Evolutionary conservation across 768 basidiomycete species (phyloP).

Genomic region (Hemileccinum impolitum): DNA sequence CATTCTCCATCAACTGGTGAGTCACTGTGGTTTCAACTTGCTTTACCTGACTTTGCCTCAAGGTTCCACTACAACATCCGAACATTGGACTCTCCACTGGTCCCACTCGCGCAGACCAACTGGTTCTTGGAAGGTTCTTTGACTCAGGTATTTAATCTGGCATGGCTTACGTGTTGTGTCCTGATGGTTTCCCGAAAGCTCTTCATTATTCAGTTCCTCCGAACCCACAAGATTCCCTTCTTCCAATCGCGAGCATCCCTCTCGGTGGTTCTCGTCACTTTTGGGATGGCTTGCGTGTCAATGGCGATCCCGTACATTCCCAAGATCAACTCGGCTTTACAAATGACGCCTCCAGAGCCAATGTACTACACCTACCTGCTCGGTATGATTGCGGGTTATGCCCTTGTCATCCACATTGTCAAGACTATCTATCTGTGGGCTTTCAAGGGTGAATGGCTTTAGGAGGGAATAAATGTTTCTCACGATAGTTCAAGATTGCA

Average conservation of each 20-base stretch:
- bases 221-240: conserved; percentile 30
- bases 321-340: conserved; percentile 27
- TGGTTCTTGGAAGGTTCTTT: conserved; percentile 37
- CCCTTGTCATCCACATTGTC: conserved; percentile 25
- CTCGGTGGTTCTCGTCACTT: conserved; percentile 26
- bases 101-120: conserved; percentile 33
- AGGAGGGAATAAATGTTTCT: neutral
- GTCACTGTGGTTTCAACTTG: neutral
- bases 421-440: conserved; percentile 25
- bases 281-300: conserved; percentile 29
- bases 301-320: conserved; percentile 35
- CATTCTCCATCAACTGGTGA: conserved; percentile 33
- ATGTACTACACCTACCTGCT: conserved; percentile 28
- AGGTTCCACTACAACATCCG: conserved; percentile 34
- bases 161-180: neutral
- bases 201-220: conserved; percentile 32
- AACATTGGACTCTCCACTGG: conserved; percentile 24
- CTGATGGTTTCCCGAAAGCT: conserved; percentile 17
- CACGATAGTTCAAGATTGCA: neutral
- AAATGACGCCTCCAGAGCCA: conserved; percentile 26
- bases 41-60: neutral
- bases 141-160: conserved; percentile 28
- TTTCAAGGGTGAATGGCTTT: conserved; percentile 33
- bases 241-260: conserved; percentile 31
- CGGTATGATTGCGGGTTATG: conserved; percentile 20